Conservation (phyloP, 441 rosid species). For the Eruca vesicaria region DNA sequence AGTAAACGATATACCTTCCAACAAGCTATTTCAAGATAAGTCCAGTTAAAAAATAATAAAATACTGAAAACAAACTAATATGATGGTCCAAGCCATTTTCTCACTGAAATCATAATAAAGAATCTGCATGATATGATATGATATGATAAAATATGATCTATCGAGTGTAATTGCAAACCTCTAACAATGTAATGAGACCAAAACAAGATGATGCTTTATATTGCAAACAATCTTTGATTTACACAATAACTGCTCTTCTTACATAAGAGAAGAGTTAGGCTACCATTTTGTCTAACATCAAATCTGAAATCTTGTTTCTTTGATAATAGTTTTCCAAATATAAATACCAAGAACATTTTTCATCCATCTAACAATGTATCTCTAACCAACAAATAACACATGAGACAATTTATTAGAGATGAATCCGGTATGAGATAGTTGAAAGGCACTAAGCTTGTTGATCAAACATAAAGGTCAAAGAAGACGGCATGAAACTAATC, state of each 20-base stretch:
- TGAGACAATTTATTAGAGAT: background rate
- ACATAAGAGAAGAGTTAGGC: background rate
- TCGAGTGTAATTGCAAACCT: background rate
- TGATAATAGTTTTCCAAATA: background rate
- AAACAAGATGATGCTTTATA: background rate
- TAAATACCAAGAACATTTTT: background rate
- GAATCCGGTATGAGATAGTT: background rate
- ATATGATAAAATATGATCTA: too few relatives aligned
- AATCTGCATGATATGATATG: background rate
- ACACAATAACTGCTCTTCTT: background rate
- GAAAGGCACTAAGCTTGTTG: background rate
- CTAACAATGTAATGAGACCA: background rate
- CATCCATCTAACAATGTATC: background rate
- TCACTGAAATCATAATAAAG: too few relatives aligned
- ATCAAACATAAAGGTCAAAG: background rate
- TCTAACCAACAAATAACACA: background rate
- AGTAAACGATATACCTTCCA: too few relatives aligned
- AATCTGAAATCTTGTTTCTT: too few relatives aligned
- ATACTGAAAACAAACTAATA: too few relatives aligned
- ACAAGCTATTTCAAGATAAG: too few relatives aligned
- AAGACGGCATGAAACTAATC: slow-evolving; percentile 1
- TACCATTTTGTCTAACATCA: background rate
- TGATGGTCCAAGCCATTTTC: too few relatives aligned
- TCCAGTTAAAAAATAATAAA: too few relatives aligned
- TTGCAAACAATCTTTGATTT: background rate